Evolutionary conservation across 1,139 yeast species (phyloP), one percentile per base, ranked within the genome.

Genomic region (Yamadazyma diddensiae): DNA sequence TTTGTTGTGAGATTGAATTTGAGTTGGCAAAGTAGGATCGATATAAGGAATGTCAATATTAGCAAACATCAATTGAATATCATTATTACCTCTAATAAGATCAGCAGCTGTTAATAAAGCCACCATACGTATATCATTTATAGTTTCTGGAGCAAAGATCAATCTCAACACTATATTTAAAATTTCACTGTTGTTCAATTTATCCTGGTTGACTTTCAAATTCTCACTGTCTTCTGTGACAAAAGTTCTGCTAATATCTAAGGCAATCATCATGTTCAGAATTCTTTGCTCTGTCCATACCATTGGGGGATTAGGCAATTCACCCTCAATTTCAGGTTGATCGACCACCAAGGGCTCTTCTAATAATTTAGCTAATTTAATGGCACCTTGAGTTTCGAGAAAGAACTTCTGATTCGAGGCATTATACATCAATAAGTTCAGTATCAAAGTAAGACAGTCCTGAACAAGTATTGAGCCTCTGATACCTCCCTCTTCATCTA

Each of bases 341-440:
- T 21, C 25, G 6, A 22, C 8, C 16, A 58, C 60, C 2, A 44
- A 41, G 1, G 88, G 83, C 42, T 82, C 86, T 25, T 71, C 71
- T 27, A 92, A 62, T 8, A 90, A 59, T 10, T 58, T 59, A 0
- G 83, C 81, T 29, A 88, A 60, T 37, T 78, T 70, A 2, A 82
- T 79, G 5, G 86, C 65, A 43, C 94, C 80, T 29, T 82, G 85
- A 1, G 96, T 83, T 52, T 92, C 97, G 28, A 92, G 58, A 49
- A 94, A 94, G 42, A 81, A 73, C 40, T 82, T 84, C 56, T 94
- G 99, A 55, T 94, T 94, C 6, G 95, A 82, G 2, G 94, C 84
- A 55, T 92, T 94, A 56, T 82, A 88, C 42, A 76, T 77, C 33
- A 94, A 62, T 31, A 94, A 68, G 46, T 83, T 83, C 16, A 82